Evolutionary conservation across 2,329 filamentous ascomycete genomes (phyloP), one percentile per base, ranked within the genome.

Genomic region (Helminthosporium solani): DNA sequence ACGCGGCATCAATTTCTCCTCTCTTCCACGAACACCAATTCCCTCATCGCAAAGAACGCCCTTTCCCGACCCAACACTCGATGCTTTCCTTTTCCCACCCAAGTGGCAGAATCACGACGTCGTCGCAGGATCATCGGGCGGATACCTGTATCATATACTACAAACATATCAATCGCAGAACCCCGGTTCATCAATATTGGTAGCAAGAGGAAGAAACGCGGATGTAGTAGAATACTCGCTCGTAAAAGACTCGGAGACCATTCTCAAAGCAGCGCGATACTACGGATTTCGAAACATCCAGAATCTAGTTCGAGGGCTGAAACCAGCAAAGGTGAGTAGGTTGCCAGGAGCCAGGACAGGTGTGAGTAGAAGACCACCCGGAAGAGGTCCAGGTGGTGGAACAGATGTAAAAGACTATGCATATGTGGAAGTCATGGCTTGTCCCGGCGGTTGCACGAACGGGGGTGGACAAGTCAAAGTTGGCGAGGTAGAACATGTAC

Each of bases 371-470:
- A 85, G 96, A 75, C 89, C 38, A 21, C 38, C 38, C 9, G 38
- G 38, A 12, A 16, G 35, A 25, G 38, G 25, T 5, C 19, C 90
- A 1, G 88, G 42, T 2, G 85, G 78, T 51, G 78, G 80, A 0
- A 79, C 83, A 76, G 21, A 78, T 71, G 56, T 79, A 74, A 34
- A 78, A 79, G 89, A 96, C 28, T 91, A 91, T 67, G 81, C 87
- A n/a, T 97, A 95, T 70, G 88, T 97, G 21, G 94, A 99, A 72
- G 94, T 99, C 47, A 99, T 99, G 94, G 94, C 94, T 12, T 99
- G 94, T 70, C 94, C 94, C 0, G 94, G 94, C n/a, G 94, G 94
- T 2, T 99, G 94, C 73, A 99, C 94, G 44, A 99, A 99, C 61
- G 94, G 94, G 2, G 94, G 94, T 30, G 94, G 94, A 1, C 94